Base-by-base conservation (phyloP, 306 rosid species). In the Myrica gale region DNA sequence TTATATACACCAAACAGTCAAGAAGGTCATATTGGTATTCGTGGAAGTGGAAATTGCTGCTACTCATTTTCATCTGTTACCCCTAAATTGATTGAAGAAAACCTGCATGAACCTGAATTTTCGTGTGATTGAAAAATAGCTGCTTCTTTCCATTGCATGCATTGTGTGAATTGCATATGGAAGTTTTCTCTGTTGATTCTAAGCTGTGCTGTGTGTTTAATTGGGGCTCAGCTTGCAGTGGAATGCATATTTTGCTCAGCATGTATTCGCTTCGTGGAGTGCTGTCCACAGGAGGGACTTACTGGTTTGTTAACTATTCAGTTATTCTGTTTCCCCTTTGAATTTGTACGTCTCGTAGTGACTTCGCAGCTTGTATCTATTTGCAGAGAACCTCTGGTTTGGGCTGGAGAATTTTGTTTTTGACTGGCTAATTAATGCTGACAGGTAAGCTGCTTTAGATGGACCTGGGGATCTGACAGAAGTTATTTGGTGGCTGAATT, bases 161-260 rank as follows among this genome's bases (percentile, higher is more conserved):
- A 60, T 62, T 32, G 37, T 3, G 3, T 32, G 37, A 32, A 32
- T 78, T 73, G 58, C 63, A 42, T 9, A 15, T 56, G 57, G 47
- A 53, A 55, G 66, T 56, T 26, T 74, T 20, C 69, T 67, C 56
- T 73, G 65, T 80, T 78, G 56, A 68, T 72, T 70, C 51, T 53
- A 19, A 74, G 52, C 72, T 76, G 74, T 55, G 65, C 80, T 58
- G 72, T 70, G 58, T 80, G 43, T 69, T 51, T 84, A 52, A 46
- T 20, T 85, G 79, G 76, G 77, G 65, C 77, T 85, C 93, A 96
- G 99, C 96, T 96, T 84, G 99, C 98, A 0, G 99, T 96, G 74
- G 99, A 96, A 88, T 96, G 99, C 89, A 96, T 96, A 71, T 96
- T 96, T 85, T 90, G 99, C 87, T 96, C 99, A 10, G 99, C 99